These are phyloP conservation scores for Powellomyces hirtus DNA, from an alignment of 192 early-diverging fungal genomes.

Conservation along the genomic window DNA sequence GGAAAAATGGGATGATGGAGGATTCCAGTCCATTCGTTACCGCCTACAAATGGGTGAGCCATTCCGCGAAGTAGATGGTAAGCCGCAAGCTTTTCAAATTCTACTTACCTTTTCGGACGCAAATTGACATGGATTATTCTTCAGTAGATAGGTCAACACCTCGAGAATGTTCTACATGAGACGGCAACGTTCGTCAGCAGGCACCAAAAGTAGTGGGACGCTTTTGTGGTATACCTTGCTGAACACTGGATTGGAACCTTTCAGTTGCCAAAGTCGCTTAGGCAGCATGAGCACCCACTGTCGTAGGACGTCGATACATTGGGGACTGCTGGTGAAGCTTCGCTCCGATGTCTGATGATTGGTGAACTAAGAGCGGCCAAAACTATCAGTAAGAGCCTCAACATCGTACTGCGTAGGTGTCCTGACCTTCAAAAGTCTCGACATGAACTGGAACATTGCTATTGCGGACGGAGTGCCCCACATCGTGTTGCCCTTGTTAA, in stretches of 20 bases:
- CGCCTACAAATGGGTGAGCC: too few relatives aligned
- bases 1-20: slow-evolving; percentile 15
- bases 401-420: neutral
- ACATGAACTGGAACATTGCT: neutral
- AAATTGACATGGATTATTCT: slow-evolving; percentile 4
- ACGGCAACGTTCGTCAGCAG: neutral
- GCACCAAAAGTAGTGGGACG: neutral
- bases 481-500: neutral
- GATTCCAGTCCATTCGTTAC: neutral
- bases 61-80: too few relatives aligned
- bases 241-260: slow-evolving; percentile 15
- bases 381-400: too few relatives aligned
- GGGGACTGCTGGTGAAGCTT: neutral
- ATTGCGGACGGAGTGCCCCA: slow-evolving; percentile 8
- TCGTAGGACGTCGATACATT: neutral
- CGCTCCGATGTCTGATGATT: neutral
- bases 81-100: too few relatives aligned
- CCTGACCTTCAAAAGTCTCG: neutral
- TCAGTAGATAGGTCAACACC: slow-evolving; percentile 2
- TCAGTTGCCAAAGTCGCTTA: slow-evolving; percentile 25
- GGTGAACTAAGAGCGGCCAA: neutral
- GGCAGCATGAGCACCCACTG: slow-evolving; percentile 16
- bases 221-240: slow-evolving; percentile 6
- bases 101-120: neutral
- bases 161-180: slow-evolving; percentile 13